Base-by-base conservation (phyloP, 768 basidiomycete genomes). In the Lentinula lateritia region DNA sequence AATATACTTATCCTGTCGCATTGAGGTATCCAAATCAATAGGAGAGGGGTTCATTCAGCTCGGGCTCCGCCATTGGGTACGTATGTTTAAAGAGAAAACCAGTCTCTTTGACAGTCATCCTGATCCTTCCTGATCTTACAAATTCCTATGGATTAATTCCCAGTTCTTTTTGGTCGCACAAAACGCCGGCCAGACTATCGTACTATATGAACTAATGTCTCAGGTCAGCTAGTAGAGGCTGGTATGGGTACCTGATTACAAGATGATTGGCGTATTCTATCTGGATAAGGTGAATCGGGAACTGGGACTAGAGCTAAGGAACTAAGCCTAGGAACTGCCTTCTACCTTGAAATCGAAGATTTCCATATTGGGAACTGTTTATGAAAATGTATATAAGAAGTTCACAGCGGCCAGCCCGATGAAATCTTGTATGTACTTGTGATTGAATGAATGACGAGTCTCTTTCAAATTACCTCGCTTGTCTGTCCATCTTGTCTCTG, bases 241-340 rank as follows among this genome's bases (percentile, higher is more conserved):
- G 34, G 16, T 15, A n/a, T 7, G 35, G 38, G 53, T 54, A 54
- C 53, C 53, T 54, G 53, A 54, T 54, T 54, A 41, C 53, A 54
- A 8, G 53, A 10, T 54, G 53, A 54, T 54, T 54, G 53, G 53
- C 53, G 53, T 54, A 54, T 54, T 54, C 53, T 39, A 52, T 52
- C 52, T 52, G 34, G 52, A 35, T 52, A 52, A 50, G 18, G 48
- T 6, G 48, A 32, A 50, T 23, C 45, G 45, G 45, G 7, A 46
- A 46, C 45, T 46, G 3, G 20, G 48, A n/a, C 46, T 50, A 50
- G 45, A 46, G 7, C 7, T 15, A 28, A 28, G 28, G 28, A 28
- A 28, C 28, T 28, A 23, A 23, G 23, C 23, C 28, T 28, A 28
- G 28, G 28, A 28, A 28, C 28, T 28, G 28, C 28, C 28, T 28